These are phyloP conservation scores for Porpolomopsis calyptriformis DNA, from an alignment of 768 basidiomycete species.

Conservation along the genomic window DNA sequence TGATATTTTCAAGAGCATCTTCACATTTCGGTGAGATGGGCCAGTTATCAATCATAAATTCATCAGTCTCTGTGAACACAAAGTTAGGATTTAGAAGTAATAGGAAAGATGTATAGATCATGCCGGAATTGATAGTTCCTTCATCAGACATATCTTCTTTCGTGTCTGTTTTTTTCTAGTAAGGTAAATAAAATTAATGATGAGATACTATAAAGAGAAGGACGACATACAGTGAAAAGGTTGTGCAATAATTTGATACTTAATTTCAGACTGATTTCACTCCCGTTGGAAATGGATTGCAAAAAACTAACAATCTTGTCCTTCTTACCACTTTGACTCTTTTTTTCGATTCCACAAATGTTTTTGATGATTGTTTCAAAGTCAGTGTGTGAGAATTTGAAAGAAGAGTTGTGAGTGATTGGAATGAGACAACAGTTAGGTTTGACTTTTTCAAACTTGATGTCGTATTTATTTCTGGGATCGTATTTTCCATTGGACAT, in stretches of 20 bases:
- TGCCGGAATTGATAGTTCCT: too few relatives aligned
- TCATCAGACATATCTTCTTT: too few relatives aligned
- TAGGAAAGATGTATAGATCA: too few relatives aligned
- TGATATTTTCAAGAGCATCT: neutral
- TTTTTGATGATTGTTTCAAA: neutral
- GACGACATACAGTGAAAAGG: too few relatives aligned
- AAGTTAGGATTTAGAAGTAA: too few relatives aligned
- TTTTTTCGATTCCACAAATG: neutral
- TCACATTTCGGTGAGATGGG: neutral
- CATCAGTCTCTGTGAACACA: too few relatives aligned
- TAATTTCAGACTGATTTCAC: neutral
- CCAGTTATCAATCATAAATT: neutral
- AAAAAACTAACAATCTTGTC: neutral
- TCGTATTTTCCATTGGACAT: neutral
- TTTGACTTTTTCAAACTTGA: neutral
- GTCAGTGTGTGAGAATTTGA: neutral
- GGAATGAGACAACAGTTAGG: neutral
- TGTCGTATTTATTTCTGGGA: neutral
- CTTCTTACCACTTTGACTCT: neutral
- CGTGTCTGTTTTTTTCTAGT: too few relatives aligned
- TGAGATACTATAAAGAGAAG: too few relatives aligned
- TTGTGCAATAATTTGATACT: neutral
- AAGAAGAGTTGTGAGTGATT: neutral
- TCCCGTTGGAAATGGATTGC: neutral
- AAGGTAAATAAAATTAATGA: neutral